Evolutionary conservation across 805 yeast species (phyloP), one percentile per base, ranked within the genome.

Genomic region (Hanseniaspora pseudoguilliermondii): DNA sequence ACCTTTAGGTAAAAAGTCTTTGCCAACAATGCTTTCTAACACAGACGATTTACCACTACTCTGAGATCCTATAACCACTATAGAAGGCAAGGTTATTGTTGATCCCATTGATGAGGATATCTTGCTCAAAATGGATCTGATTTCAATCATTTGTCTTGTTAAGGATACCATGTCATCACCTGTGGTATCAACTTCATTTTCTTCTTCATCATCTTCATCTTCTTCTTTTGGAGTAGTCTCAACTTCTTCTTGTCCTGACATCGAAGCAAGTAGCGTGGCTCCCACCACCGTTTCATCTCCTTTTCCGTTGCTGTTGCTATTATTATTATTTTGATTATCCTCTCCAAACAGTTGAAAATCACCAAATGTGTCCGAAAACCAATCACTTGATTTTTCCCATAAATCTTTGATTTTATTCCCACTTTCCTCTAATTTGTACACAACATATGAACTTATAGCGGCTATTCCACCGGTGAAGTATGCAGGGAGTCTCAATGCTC

Each of bases 31-130:
- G 7, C 96, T 80, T 68, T 93, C 98, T 49, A 93, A 75, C 1
- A 93, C 98, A 1, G 97, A 91, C 0, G 97, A 88, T 68, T 93
- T 93, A 47, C 99, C 99, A 44, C 96, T 86, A 8, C 95, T 86
- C 72, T 93, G 99, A 1, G 97, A 91, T 0, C 99, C 99, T 59
- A 93, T 80, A 2, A 93, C 98, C 34, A 93, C 97, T 63, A 93
- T 93, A 0, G 97, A 85, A 1, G 98, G 98, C 43, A 93, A 73
- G 61, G 83, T 86, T 49, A 93, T 73, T 13, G 87, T 79, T 39
- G 87, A 88, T 5, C 56, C 50, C 56, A 53, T 53, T 34, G 40
- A 46, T 6, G 84, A 73, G 0, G 79, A 73, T 18, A 93, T 80
- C 59, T 79, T 81, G 57, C 84, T 78, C 53, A 93, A 73, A 34